Evolutionary conservation across 2,329 filamentous ascomycete genomes (phyloP).

Genomic region (Gremmenia infestans): DNA sequence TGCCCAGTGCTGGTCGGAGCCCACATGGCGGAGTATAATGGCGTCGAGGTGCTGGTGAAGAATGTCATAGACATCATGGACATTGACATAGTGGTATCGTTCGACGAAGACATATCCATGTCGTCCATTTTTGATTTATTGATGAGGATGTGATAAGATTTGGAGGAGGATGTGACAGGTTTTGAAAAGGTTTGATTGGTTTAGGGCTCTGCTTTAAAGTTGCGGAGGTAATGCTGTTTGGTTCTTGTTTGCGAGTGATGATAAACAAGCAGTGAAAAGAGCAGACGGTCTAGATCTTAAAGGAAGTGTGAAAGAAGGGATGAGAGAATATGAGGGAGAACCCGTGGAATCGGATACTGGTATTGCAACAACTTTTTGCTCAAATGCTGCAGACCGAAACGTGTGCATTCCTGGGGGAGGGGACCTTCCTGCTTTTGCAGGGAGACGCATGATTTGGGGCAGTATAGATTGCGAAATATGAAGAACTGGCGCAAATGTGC

Average conservation of each 20-base stretch:
- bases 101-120: slow-evolving; percentile 28
- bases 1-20: slow-evolving; percentile 62
- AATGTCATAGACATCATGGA: slow-evolving; percentile 55
- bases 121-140: slow-evolving; percentile 9
- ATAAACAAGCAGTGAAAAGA: slow-evolving; percentile 3
- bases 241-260: background rate
- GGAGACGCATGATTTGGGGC: background rate
- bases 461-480: background rate
- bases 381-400: background rate
- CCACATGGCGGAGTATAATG: slow-evolving; percentile 67
- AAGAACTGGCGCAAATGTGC: slow-evolving; percentile 6
- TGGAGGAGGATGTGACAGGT: background rate
- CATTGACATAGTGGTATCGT: slow-evolving; percentile 45
- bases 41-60: slow-evolving; percentile 56
- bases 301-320: background rate
- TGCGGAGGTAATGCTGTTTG: background rate
- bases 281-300: background rate
- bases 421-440: background rate
- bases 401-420: background rate
- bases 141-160: background rate
- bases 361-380: background rate
- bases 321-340: slow-evolving; percentile 5
- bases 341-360: background rate
- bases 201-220: slow-evolving; percentile 10
- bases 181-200: background rate